Base-by-base conservation (phyloP, 768 basidiomycete genomes). In the Hysterangium stoloniferum region DNA sequence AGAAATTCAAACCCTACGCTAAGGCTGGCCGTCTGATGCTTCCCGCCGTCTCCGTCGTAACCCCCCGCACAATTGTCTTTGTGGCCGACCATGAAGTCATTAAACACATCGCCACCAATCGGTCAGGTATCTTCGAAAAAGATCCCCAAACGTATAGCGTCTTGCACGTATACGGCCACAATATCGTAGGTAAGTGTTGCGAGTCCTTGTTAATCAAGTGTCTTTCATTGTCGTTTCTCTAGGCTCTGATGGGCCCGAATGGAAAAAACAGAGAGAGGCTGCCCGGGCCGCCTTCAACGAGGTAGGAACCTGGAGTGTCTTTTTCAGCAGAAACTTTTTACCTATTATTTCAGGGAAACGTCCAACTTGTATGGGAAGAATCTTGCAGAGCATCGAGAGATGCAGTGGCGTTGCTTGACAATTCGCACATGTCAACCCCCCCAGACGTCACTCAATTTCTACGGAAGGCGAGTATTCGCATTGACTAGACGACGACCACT, bases 241-340 rank as follows among this genome's bases (percentile, higher is more conserved):
- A 22, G 66, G 69, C 4, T 57, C 59, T 0, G 74, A 74, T 44
- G 72, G 68, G 5, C 46, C 66, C 0, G 67, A 71, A n/a, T 78
- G 76, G 75, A 71, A 71, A 44, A 64, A 72, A 2, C 75, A 76
- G 54, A 65, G 73, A 36, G 60, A 58, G 8, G 63, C 74, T 0
- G 63, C 73, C 19, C 75, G 71, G 47, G 68, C 72, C 8, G 76
- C 76, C 0, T 78, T 78, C 59, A 75, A 68, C 40, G 76, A 77
- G 62, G 76, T 64, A n/a, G 32, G 28, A 9, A 48, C 42, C 59
- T 41, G 13, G 17, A 34, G 15, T 29, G 13, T 12, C 9, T 35
- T 24, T 34, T 13, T 25, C 37, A n/a, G n/a, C 28, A 12, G 22
- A 9, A 22, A 28, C 47, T 36, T n/a, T n/a, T n/a, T 12, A 19